Evolutionary conservation across 2,329 filamentous ascomycete genomes (phyloP).

Genomic region (Diaporthe vexans): DNA sequence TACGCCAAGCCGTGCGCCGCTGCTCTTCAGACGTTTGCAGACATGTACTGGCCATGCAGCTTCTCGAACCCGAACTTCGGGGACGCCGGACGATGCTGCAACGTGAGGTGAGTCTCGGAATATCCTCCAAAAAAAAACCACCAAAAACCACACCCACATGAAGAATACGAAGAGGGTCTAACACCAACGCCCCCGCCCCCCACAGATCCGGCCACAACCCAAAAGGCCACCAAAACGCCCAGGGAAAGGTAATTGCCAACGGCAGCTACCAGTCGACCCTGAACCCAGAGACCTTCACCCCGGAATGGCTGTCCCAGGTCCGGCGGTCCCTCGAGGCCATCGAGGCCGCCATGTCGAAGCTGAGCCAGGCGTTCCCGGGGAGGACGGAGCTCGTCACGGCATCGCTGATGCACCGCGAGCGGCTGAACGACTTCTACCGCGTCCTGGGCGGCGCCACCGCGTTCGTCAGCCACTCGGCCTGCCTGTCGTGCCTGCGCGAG

Average conservation of each 20-base stretch:
- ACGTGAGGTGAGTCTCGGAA: neutral
- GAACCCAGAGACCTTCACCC: neutral
- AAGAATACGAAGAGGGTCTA: neutral
- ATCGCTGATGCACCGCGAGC: constrained; percentile 21
- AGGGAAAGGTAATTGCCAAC: constrained; percentile 13
- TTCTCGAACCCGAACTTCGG: neutral
- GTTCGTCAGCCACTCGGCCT: constrained; percentile 23
- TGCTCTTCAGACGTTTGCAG: neutral
- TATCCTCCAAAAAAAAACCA: too few relatives aligned
- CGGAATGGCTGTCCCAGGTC: neutral
- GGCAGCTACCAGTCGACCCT: constrained; percentile 21
- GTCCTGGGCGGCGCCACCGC: neutral
- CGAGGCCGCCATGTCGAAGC: constrained; percentile 6
- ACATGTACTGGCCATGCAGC: constrained; percentile 30
- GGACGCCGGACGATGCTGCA: neutral
- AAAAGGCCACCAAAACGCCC: constrained; percentile 18
- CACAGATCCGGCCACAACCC: constrained; percentile 24
- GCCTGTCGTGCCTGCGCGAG: constrained; percentile 31
- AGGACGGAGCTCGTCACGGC: neutral
- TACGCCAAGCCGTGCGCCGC: constrained; percentile 3
- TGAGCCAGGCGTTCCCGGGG: neutral
- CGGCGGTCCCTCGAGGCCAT: constrained; percentile 16
- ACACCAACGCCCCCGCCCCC: neutral
- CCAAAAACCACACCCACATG: too few relatives aligned
- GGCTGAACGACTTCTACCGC: constrained; percentile 19